Percentiles rank a stretch among this genome's conserved stretches.
phyloP scores from a whole-genome alignment of 2,329 filamentous ascomycete species.

The Paecilomyces fulvus region DNA sequence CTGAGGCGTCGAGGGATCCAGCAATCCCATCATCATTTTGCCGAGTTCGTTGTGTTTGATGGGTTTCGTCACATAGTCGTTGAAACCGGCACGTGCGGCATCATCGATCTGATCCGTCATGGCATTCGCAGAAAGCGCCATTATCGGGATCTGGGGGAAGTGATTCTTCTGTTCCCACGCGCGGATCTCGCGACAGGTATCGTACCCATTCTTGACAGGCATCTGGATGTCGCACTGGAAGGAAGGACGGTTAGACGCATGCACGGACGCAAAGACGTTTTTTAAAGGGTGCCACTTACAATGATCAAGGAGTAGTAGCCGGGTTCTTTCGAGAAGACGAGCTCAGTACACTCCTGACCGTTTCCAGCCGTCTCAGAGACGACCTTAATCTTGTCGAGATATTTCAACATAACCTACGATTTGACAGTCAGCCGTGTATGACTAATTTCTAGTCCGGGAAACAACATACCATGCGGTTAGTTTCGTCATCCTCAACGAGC shows the following conservation, averaged over 20 bases:
- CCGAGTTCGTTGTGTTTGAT: conserved; percentile 43
- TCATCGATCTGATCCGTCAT: conserved; percentile 43
- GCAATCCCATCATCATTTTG: conserved; percentile 42
- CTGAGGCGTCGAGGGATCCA: conserved; percentile 35
- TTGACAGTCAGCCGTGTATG: conserved; percentile 10
- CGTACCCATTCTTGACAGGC: conserved; percentile 42
- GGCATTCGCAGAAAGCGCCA: conserved; percentile 42
- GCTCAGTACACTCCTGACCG: conserved; percentile 40
- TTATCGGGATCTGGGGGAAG: conserved; percentile 40
- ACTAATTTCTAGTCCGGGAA: neutral
- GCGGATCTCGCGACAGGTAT: conserved; percentile 40
- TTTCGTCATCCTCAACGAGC: conserved; percentile 42
- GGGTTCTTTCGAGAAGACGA: conserved; percentile 39
- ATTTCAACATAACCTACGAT: conserved; percentile 39
- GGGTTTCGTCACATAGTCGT: conserved; percentile 43
- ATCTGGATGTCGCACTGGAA: conserved; percentile 42
- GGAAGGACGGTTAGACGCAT: neutral
- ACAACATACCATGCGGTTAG: conserved; percentile 37
- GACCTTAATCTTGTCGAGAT: conserved; percentile 40
- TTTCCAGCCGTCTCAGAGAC: conserved; percentile 38
- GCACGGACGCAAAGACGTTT: neutral
- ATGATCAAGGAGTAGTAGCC: conserved; percentile 43
- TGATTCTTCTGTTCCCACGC: conserved; percentile 38
- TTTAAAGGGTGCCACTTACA: conserved; percentile 19
- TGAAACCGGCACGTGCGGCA: conserved; percentile 39